Base-by-base conservation (phyloP, 495 filamentous ascomycete species). In the Clavariopsis aquatica region DNA sequence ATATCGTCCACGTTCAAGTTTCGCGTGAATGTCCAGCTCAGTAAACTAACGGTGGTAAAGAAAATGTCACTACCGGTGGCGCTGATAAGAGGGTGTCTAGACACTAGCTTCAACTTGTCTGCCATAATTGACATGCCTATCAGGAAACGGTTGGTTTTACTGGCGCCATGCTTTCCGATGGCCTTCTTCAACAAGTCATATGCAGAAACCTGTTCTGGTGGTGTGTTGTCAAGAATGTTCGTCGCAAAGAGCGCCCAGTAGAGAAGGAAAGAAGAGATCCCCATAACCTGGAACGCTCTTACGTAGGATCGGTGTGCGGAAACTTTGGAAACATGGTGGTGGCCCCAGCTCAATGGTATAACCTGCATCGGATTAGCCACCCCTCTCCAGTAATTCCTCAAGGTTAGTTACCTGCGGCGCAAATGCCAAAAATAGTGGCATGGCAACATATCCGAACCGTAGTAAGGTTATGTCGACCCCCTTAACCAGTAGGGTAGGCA, bases 21-120 rank as follows among this genome's bases (percentile, higher is more conserved):
- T 13, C 82, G 73, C 6, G 80, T 73, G n/a, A 79, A 81, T 9
- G 78, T 75, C 83, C 83, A 86, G 0, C 80, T 49, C 4, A 81
- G 78, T 1, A 86, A 71, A 65, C 81, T 82, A 2, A 84, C 53
- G 6, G 74, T 72, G 45, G 73, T 80, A n/a, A 84, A 72, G 1
- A 84, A 64, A 0, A 82, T 81, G 68, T 85, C 83, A 63, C 76
- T 77, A 0, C 79, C 80, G 5, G 78, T 78, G 10, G 74, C 77
- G 45, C 75, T 71, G 19, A 85, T 77, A 0, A 71, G 78, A 0
- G 83, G 83, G 63, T 86, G 81, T 29, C 78, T 76, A 17, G 68
- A 71, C 24, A 76, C 67, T 0, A 78, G 71, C 12, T 77, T 78
- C 9, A 80, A 65, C 17, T 83, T 55, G 13, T 65, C 59, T 38